Evolutionary conservation across 2,329 filamentous ascomycete genomes (phyloP).

Genomic region (Fonsecaea pedrosoi): DNA sequence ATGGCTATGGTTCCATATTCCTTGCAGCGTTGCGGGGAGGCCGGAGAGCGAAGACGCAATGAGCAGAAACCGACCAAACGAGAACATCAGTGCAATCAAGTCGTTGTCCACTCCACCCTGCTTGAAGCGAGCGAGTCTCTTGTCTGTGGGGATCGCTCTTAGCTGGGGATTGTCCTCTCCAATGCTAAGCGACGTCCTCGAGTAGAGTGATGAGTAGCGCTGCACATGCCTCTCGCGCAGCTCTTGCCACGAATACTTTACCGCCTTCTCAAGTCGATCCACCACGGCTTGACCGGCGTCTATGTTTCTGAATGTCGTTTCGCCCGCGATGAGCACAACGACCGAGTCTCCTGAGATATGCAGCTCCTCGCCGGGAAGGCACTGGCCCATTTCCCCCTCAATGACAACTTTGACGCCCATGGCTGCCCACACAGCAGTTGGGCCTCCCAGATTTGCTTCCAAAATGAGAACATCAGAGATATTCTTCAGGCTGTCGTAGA

Average conservation of each 20-base stretch:
- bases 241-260: constrained; percentile 10
- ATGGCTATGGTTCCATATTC: constrained; percentile 60
- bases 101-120: constrained; percentile 52
- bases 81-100: constrained; percentile 61
- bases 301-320: constrained; percentile 17
- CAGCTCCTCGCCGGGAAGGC: constrained; percentile 9
- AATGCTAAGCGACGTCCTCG: neutral
- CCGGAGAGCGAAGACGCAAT: constrained; percentile 61
- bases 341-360: constrained; percentile 5
- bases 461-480: constrained; percentile 4
- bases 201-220: constrained; percentile 10
- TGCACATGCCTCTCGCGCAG: constrained; percentile 6
- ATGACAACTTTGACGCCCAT: constrained; percentile 12
- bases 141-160: constrained; percentile 32
- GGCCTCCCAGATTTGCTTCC: constrained; percentile 10
- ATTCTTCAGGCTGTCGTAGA: constrained; percentile 7
- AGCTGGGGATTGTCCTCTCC: neutral
- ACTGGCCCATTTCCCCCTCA: constrained; percentile 1
- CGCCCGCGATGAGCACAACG: constrained; percentile 10
- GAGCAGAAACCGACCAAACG: constrained; percentile 61
- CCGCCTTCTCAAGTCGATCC: constrained; percentile 14
- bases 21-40: constrained; percentile 64
- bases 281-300: constrained; percentile 9
- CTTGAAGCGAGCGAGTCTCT: constrained; percentile 31
- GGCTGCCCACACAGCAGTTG: constrained; percentile 3